A percentile compares a stretch with the other conserved stretches of the same genome.
Conservation (phyloP, 2,329 filamentous ascomycete genomes). For the Pseudogymnoascus sp. region DNA sequence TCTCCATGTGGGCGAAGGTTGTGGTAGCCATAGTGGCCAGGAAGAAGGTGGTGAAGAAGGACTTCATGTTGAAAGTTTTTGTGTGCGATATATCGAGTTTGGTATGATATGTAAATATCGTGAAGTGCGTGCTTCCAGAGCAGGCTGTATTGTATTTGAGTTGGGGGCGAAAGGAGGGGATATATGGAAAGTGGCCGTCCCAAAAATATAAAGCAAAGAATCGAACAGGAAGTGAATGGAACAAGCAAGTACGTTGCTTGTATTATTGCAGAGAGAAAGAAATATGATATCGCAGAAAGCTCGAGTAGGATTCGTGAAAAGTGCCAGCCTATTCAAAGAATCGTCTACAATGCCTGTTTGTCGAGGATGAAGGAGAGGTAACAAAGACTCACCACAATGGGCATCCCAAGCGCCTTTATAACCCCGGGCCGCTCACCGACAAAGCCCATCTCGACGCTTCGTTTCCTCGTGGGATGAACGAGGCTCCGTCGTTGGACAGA, state of each 20-base stretch:
- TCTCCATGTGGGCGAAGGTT: conserved; percentile 16
- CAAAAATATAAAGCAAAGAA: neutral
- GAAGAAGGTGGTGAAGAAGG: neutral
- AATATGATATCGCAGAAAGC: neutral
- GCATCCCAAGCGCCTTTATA: neutral
- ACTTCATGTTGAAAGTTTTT: neutral
- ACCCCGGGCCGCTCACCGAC: neutral
- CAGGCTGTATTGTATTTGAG: neutral
- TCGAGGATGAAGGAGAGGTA: neutral
- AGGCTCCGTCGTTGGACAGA: neutral
- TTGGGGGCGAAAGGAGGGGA: neutral
- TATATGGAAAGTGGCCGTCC: neutral
- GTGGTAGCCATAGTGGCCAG: neutral
- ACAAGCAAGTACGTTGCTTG: neutral
- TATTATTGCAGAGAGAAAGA: neutral
- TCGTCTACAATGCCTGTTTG: neutral
- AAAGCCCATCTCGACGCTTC: neutral
- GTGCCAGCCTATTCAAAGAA: conserved; percentile 2
- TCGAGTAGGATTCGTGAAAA: neutral
- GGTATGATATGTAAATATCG: neutral
- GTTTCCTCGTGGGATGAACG: neutral
- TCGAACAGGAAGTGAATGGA: neutral
- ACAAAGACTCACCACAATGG: neutral
- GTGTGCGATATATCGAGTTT: neutral
- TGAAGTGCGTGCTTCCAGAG: neutral